These are phyloP conservation scores for Amanita polypyramis DNA, from an alignment of 768 basidiomycete species.

Conservation along the genomic window DNA sequence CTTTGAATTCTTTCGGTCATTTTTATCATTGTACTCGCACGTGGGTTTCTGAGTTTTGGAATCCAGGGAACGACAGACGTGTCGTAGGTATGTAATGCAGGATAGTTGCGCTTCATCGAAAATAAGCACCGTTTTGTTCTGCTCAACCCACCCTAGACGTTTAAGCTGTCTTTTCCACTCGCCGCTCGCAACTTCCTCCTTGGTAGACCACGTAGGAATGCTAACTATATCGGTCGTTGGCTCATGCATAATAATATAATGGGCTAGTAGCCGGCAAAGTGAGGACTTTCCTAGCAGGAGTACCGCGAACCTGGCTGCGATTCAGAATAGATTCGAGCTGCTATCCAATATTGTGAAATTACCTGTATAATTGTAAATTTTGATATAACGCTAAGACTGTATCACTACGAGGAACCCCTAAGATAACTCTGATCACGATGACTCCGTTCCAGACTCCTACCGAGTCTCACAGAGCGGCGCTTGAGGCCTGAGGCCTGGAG, in stretches of 20 bases:
- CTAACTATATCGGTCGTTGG: conserved; percentile 3
- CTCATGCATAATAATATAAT: conserved; percentile 7
- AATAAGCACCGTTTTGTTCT: conserved; percentile 10
- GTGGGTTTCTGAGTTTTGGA: too few species aligned
- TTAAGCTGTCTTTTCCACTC: neutral
- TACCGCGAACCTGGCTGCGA: conserved; percentile 11
- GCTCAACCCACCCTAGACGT: conserved; percentile 4
- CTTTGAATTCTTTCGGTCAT: too few species aligned
- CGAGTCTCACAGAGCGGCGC: too few species aligned
- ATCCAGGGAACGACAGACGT: too few species aligned
- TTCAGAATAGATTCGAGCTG: conserved; percentile 4
- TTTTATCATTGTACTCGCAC: too few species aligned
- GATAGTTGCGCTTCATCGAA: conserved; percentile 12
- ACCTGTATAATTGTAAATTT: conserved; percentile 6
- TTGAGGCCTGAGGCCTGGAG: too few species aligned
- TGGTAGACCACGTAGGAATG: neutral
- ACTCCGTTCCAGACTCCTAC: too few species aligned
- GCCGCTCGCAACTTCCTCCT: neutral
- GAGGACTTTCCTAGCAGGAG: conserved; percentile 11
- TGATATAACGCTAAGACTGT: conserved; percentile 6
- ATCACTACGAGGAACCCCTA: neutral
- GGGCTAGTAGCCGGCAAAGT: conserved; percentile 8
- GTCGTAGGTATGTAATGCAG: too few species aligned
- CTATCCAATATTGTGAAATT: conserved; percentile 2
- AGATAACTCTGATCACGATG: too few species aligned